These are phyloP conservation scores for Mycena amicta DNA, from an alignment of 768 basidiomycete species.

Conservation along the genomic window DNA sequence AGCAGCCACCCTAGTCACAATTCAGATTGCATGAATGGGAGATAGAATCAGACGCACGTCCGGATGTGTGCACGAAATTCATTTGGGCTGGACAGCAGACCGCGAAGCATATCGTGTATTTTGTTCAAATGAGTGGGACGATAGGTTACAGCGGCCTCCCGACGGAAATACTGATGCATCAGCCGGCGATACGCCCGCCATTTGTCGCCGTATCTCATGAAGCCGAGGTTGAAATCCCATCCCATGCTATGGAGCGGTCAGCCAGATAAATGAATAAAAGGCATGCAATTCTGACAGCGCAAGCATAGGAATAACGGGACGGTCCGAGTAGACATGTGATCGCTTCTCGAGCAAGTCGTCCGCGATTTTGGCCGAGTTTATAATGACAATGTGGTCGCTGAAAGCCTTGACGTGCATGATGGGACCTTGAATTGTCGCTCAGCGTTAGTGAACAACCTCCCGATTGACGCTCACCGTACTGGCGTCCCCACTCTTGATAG, in stretches of 20 bases:
- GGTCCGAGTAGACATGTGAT: constrained; percentile 7
- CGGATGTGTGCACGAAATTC: constrained; percentile 29
- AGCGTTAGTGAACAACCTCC: neutral
- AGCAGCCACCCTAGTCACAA: constrained; percentile 26
- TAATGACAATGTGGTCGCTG: neutral
- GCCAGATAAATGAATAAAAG: neutral
- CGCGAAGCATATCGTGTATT: constrained; percentile 32
- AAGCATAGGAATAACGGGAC: constrained; percentile 17
- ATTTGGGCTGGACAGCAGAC: constrained; percentile 30
- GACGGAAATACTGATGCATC: constrained; percentile 39
- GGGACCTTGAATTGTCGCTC: neutral
- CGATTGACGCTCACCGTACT: constrained; percentile 19
- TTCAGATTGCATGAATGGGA: neutral
- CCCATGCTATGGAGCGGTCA: constrained; percentile 29
- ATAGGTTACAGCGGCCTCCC: constrained; percentile 32
- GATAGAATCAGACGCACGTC: constrained; percentile 2
- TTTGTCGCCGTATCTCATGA: constrained; percentile 36
- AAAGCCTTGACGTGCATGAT: neutral
- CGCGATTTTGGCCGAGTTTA: neutral
- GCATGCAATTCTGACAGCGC: constrained; percentile 19
- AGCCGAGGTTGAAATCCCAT: constrained; percentile 40
- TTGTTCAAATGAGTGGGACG: constrained; percentile 33
- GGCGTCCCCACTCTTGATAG: constrained; percentile 24
- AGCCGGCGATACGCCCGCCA: constrained; percentile 42
- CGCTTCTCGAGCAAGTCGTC: constrained; percentile 1